Percentiles rank a stretch among this genome's conserved stretches.
phyloP scores from a whole-genome alignment of 2,329 filamentous ascomycete genomes.

The Diplodia corticola region DNA sequence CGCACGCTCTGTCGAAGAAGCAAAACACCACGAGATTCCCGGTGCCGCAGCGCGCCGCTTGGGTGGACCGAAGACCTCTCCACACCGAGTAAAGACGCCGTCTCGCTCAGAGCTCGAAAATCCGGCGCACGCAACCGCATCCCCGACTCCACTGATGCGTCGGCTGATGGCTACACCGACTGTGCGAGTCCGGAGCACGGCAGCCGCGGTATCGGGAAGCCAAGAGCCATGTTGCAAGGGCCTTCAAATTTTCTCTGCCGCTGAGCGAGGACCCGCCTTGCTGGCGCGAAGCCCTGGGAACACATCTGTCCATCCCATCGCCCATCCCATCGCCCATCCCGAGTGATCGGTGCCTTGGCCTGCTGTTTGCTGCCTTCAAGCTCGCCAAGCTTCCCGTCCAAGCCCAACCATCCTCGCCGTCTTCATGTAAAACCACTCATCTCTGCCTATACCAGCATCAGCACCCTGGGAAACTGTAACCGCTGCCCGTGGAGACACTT shows the following conservation, averaged over 20 bases:
- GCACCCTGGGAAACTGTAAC: not conserved
- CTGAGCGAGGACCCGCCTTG: not conserved
- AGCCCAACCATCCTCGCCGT: not conserved
- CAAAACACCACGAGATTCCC: too few relatives aligned
- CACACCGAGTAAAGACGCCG: not conserved
- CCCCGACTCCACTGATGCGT: slow-evolving; percentile 7
- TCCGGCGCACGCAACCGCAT: not conserved
- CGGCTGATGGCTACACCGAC: not conserved
- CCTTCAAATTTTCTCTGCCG: not conserved
- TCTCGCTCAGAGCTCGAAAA: not conserved
- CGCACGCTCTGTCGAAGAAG: not conserved
- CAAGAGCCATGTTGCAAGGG: not conserved
- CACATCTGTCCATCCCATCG: not conserved
- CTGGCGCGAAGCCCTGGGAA: not conserved
- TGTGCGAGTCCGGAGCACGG: not conserved
- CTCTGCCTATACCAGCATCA: not conserved
- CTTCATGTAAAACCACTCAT: not conserved
- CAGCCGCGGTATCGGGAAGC: not conserved
- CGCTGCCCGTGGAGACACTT: not conserved
- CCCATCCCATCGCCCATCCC: not conserved
- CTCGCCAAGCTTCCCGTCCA: not conserved
- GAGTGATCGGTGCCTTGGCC: not conserved
- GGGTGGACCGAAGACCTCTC: not conserved
- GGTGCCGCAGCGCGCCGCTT: not conserved
- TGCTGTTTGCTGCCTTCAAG: not conserved